Percentiles rank a stretch among this genome's conserved stretches.
Evolutionary conservation across 345 rosid genomes (phyloP).

Genomic region (Physaria fendleri): DNA sequence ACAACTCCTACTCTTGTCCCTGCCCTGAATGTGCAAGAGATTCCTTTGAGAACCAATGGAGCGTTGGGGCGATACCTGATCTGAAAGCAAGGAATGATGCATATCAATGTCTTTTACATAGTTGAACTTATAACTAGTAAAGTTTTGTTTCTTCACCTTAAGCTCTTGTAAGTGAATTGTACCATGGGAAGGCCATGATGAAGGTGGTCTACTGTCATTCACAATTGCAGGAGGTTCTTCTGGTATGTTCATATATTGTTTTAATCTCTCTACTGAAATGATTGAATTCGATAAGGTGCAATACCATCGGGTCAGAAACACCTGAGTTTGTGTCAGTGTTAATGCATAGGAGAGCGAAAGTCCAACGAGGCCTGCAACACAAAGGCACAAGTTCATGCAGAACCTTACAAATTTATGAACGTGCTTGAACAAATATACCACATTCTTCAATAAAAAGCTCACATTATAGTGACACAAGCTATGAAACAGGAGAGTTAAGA

Average conservation of each 20-base stretch:
- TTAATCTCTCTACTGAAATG: constrained; percentile 66
- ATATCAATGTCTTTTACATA: neutral
- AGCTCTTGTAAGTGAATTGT: constrained; percentile 62
- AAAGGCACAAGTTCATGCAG: neutral
- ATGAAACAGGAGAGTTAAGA: neutral
- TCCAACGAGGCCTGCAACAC: constrained; percentile 56
- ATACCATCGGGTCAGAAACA: constrained; percentile 51
- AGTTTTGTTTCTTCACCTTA: constrained; percentile 32
- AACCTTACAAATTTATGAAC: neutral
- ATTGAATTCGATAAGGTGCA: constrained; percentile 59
- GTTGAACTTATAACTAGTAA: neutral
- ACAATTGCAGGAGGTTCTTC: constrained; percentile 59
- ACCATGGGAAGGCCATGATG: constrained; percentile 65
- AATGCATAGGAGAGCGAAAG: constrained; percentile 74
- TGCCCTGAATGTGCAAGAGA: constrained; percentile 64
- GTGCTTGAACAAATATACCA: neutral
- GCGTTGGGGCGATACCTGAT: constrained; percentile 65
- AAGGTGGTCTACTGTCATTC: constrained; percentile 50
- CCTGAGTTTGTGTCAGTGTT: constrained; percentile 46
- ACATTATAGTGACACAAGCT: neutral
- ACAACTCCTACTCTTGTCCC: constrained; percentile 79
- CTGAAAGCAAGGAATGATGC: constrained; percentile 26
- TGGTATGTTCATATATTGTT: constrained; percentile 60
- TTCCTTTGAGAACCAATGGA: constrained; percentile 66
- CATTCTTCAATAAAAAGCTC: neutral